Percentiles rank a stretch among this genome's conserved stretches.
These are phyloP conservation scores for Globisporangium paroecandrum DNA, from an alignment of 352 stramenopile species.

Conservation along the genomic window DNA sequence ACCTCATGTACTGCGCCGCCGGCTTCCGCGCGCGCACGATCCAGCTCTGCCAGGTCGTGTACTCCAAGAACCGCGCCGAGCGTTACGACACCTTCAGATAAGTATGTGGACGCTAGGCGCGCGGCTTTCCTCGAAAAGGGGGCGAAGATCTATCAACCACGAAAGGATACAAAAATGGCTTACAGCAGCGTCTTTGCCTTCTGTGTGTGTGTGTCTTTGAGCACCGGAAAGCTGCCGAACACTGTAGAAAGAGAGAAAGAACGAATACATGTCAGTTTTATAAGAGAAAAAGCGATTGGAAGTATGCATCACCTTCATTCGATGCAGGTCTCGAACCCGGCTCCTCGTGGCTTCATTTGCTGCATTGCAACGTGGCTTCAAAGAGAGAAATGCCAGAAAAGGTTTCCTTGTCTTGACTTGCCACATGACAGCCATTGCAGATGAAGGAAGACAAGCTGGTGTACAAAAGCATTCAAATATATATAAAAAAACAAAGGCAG, in stretches of 20 bases:
- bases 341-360: background rate
- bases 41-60: conserved; percentile 80
- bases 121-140: background rate
- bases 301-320: background rate
- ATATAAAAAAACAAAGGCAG: background rate
- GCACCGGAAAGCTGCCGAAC: background rate
- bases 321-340: background rate
- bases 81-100: conserved; percentile 84
- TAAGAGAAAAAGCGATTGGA: background rate
- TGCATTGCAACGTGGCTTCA: background rate
- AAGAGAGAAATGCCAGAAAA: background rate
- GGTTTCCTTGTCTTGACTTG: background rate
- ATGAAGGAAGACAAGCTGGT: background rate
- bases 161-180: background rate
- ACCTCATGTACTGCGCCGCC: conserved; percentile 88
- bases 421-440: background rate
- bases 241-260: conserved; percentile 13
- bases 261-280: conserved; percentile 12
- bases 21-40: conserved; percentile 86
- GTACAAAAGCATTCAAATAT: background rate
- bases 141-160: background rate
- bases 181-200: background rate
- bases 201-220: background rate
- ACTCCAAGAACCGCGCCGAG: conserved; percentile 78
- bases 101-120: conserved; percentile 6